Conservation (phyloP, 345 rosid species). For the Salix viminalis region DNA sequence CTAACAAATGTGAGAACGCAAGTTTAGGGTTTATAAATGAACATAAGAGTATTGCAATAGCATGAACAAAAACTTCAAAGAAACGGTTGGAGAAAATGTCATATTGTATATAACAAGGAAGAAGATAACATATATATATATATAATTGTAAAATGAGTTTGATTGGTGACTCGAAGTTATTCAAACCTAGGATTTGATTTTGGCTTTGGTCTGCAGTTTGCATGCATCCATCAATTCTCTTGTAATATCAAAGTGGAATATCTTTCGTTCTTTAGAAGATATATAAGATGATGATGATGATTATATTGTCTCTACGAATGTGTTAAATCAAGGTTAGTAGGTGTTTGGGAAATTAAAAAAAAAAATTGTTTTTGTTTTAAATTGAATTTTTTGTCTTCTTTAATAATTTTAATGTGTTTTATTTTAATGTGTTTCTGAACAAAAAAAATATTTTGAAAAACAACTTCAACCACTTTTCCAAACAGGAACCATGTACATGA, state of each 20-base stretch:
- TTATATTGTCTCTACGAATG: background rate
- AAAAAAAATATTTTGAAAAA: too few relatives aligned
- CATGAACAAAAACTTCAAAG: background rate
- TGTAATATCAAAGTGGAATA: too few relatives aligned
- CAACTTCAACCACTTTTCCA: fast-evolving
- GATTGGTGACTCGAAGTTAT: background rate
- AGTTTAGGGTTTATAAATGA: background rate
- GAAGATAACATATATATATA: background rate
- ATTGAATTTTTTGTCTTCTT: too few relatives aligned
- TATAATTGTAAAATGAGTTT: too few relatives aligned
- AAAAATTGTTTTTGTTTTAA: too few relatives aligned
- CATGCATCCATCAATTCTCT: background rate
- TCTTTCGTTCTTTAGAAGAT: too few relatives aligned
- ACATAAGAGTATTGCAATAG: background rate
- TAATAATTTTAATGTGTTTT: too few relatives aligned
- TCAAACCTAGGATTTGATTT: background rate
- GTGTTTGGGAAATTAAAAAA: too few relatives aligned
- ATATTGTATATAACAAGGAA: background rate
- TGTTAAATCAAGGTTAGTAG: too few relatives aligned
- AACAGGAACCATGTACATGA: background rate
- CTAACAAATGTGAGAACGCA: background rate
- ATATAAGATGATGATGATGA: background rate
- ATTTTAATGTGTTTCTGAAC: too few relatives aligned
- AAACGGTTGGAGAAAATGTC: background rate
- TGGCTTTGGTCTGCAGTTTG: background rate